A percentile compares a stretch with the other conserved stretches of the same genome.
phyloP scores from a whole-genome alignment of 768 basidiomycete genomes.

The Ephemerocybe angulata region DNA sequence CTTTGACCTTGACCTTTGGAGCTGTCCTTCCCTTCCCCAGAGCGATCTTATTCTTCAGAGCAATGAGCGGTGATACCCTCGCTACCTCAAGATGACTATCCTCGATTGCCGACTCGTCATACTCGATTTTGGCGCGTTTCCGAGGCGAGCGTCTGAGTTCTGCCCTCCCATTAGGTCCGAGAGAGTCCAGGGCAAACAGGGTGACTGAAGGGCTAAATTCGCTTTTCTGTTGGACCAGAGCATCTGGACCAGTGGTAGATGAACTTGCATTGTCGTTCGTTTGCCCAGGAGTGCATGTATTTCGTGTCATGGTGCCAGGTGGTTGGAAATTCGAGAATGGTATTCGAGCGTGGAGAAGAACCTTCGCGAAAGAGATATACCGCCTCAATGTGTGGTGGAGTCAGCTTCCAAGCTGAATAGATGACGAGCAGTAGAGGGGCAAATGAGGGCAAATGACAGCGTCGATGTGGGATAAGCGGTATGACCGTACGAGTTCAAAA shows the following conservation, averaged over 20 bases:
- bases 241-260: background rate
- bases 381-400: no score
- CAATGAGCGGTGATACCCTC: background rate
- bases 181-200: conserved; percentile 5
- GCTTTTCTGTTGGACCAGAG: conserved; percentile 5
- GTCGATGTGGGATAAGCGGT: no score
- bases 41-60: background rate
- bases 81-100: background rate
- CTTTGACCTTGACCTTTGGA: background rate
- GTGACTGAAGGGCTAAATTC: conserved; percentile 7
- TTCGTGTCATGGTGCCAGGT: no score
- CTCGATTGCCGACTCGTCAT: background rate
- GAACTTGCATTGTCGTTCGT: no score
- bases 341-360: no score
- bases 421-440: no score
- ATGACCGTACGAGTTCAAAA: no score
- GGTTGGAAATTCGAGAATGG: no score
- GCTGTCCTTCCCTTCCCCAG: background rate
- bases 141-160: background rate
- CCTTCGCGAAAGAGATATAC: no score
- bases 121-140: conserved; percentile 8
- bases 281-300: no score
- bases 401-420: no score
- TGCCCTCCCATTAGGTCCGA: background rate
- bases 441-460: no score